These are phyloP conservation scores for Lactifluus rugatus DNA, from an alignment of 768 basidiomycete species.

Conservation along the genomic window DNA sequence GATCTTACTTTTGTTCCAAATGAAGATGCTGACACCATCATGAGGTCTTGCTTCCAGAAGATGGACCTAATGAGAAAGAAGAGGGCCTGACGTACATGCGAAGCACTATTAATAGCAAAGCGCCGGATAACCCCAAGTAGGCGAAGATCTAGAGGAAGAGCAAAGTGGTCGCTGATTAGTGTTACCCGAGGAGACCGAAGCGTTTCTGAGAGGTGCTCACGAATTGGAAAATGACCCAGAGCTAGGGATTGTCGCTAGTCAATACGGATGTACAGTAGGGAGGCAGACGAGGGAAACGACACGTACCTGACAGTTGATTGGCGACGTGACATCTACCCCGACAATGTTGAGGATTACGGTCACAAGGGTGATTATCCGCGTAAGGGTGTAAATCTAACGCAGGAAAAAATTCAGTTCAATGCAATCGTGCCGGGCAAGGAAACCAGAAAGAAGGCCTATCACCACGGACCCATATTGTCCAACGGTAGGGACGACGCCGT, in stretches of 20 bases:
- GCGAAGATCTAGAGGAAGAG: background rate
- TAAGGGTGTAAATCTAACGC: background rate
- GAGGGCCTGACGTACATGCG: constrained; percentile 3
- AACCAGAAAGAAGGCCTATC: background rate
- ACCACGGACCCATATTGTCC: background rate
- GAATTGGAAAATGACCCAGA: background rate
- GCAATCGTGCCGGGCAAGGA: background rate
- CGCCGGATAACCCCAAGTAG: background rate
- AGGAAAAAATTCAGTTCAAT: background rate
- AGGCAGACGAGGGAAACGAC: background rate
- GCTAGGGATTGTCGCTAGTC: background rate
- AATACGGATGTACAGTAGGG: background rate
- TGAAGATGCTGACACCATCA: background rate
- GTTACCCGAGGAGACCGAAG: background rate
- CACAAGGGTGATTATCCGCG: background rate
- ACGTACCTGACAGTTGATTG: background rate
- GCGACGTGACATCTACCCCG: background rate
- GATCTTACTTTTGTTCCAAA: background rate
- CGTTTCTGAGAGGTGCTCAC: background rate
- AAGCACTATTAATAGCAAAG: constrained; percentile 1
- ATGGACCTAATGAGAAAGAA: background rate
- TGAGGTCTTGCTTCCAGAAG: background rate
- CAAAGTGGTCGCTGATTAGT: background rate
- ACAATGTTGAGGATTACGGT: background rate
- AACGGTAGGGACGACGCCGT: background rate